A percentile compares a stretch with the other conserved stretches of the same genome.
Evolutionary conservation across 768 basidiomycete genomes (phyloP).

Genomic region (Sistotremastrum suecicum): DNA sequence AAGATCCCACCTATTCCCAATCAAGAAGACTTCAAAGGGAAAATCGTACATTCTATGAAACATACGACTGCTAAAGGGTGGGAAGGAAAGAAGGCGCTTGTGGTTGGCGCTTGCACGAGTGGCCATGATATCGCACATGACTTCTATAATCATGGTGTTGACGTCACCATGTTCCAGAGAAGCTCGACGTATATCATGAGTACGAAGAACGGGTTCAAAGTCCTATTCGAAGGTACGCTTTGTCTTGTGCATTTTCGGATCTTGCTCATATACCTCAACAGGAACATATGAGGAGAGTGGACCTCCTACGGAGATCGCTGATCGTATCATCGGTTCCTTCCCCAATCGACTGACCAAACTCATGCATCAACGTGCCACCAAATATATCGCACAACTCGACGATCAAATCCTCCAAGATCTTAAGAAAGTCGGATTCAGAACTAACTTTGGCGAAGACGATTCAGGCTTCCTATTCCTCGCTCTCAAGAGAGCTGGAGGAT

Average conservation of each 20-base stretch:
- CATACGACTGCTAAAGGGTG: constrained; percentile 44
- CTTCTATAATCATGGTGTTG: constrained; percentile 30
- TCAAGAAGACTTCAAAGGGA: constrained; percentile 48
- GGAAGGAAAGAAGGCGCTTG: constrained; percentile 53
- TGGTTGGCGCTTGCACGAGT: constrained; percentile 55
- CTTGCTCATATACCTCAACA: background rate
- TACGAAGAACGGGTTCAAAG: constrained; percentile 23
- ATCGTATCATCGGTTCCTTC: constrained; percentile 33
- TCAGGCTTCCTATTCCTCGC: constrained; percentile 37
- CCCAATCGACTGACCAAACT: constrained; percentile 23
- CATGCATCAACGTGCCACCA: constrained; percentile 20
- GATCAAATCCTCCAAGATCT: constrained; percentile 13
- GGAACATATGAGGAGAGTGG: constrained; percentile 31
- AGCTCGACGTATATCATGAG: constrained; percentile 42
- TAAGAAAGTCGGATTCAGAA: constrained; percentile 40
- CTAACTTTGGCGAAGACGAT: constrained; percentile 34
- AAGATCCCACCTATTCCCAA: constrained; percentile 29
- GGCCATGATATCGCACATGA: constrained; percentile 40
- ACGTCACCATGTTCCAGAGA: constrained; percentile 47
- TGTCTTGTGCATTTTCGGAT: constrained; percentile 8
- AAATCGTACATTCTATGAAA: constrained; percentile 41
- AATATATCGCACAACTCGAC: constrained; percentile 13
- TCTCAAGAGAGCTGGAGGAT: constrained; percentile 41
- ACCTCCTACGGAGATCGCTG: constrained; percentile 36
- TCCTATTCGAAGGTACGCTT: constrained; percentile 16